Base-by-base conservation (phyloP, 768 basidiomycete species). In the Hemileccinum impolitum region DNA sequence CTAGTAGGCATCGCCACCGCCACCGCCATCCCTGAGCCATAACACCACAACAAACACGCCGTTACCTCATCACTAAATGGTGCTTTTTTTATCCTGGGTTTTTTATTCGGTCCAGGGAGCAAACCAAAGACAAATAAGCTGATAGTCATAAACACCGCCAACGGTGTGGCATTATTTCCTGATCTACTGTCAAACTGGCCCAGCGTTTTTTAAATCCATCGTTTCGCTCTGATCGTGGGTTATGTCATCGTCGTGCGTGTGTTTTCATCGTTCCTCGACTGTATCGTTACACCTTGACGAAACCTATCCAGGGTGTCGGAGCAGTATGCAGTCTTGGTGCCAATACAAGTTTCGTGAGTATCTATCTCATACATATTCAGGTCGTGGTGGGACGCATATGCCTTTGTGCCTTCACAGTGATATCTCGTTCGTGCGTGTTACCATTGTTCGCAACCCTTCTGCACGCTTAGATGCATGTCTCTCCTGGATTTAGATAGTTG, bases 331-430 rank as follows among this genome's bases (percentile, higher is more conserved):
- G 21, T 50, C 26, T 23, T 41, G 15, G 52, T 51, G 17, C 23
- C 43, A 42, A 34, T 45, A 31, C 34, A 53, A n/a, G 30, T 53
- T 2, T 51, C 49, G 52, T 53, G 34, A 51, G 52, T 45, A 28
- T 4, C n/a, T n/a, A n/a, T n/a, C n/a, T 28, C 26, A 9, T 9
- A 28, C 4, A 9, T 28, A 28, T 28, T 28, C 26, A 28, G 26
- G 5, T 9, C 9, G 26, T 4, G 26, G 26, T 28, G 26, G 26
- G 26, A 28, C 26, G 26, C n/a, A 28, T 28, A 4, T 28, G 26
- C 4, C 9, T 28, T 28, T 28, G n/a, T 23, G 6, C 14, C 23
- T 26, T 3, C 3, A 17, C 39, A 53, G 52, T 10, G 48, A 53
- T 37, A 8, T 41, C 6, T 32, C 52, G 7, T 51, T 53, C 12